phyloP scores from a whole-genome alignment of 331 rosid species.

The Pyrus hybrid region DNA sequence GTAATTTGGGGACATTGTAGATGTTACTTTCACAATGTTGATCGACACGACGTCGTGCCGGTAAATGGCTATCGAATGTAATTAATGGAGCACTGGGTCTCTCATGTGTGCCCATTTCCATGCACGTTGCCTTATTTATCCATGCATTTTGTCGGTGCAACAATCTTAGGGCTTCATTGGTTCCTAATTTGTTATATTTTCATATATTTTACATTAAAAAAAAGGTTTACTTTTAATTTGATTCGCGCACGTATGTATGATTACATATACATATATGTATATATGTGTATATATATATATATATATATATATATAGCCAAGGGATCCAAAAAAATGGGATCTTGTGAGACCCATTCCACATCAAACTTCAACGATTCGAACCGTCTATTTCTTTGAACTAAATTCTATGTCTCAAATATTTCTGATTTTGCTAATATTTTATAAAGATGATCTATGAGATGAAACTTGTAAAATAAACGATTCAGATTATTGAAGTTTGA shows the following conservation, averaged over 20 bases:
- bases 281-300: too few species aligned
- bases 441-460: too few species aligned
- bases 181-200: neutral
- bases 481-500: too few species aligned
- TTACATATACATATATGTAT: neutral
- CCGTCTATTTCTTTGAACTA: too few species aligned
- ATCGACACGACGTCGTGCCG: constrained; percentile 9
- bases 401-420: too few species aligned
- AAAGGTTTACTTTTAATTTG: neutral
- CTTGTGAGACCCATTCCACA: too few species aligned
- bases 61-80: neutral
- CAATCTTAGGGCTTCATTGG: neutral
- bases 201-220: neutral
- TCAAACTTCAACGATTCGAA: too few species aligned
- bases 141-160: constrained; percentile 18
- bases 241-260: neutral
- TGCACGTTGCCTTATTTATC: neutral
- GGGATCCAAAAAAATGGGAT: too few species aligned
- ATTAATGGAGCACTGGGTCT: neutral
- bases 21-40: neutral
- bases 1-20: neutral
- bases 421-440: too few species aligned
- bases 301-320: neutral
- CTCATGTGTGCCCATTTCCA: constrained; percentile 9
- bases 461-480: too few species aligned